Base-by-base conservation (phyloP, 768 basidiomycete species). In the Coprinopsis sp. region DNA sequence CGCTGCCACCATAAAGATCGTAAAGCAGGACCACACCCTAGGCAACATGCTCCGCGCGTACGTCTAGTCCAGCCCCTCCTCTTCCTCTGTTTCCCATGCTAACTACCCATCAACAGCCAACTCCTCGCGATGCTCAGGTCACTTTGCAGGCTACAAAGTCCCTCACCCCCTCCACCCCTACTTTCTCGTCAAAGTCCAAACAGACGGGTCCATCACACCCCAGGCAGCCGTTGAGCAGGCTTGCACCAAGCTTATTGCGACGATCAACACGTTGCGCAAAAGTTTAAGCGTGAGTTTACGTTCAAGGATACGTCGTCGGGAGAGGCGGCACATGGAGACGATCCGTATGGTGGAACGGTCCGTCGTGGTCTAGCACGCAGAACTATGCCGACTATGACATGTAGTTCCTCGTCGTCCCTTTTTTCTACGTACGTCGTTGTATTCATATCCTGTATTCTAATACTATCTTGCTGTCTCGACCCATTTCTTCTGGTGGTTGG, bases 81-180 rank as follows among this genome's bases (percentile, higher is more conserved):
- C 33, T 31, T 29, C 21, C 25, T 46, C 38, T n/a, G n/a, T 47
- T 33, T 30, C 28, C 19, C 44, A 23, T 37, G n/a, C 14, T 22
- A 33, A 1, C 25, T n/a, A 12, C 23, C 38, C 36, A 31, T 29
- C n/a, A 24, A 37, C 62, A 96, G 94, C 3, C 92, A 99, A 76
- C 84, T 98, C 23, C 82, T 97, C 27, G 67, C 83, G 6, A 87
- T 88, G 78, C 86, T 90, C 5, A 74, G 83, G 54, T 54, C 83
- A 93, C 51, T 98, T 98, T 62, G 94, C 94, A 1, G 96, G 96
- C 1, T 98, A 98, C 82, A 92, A 94, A 70, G 91, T 93, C 30
- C 95, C 95, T 0, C 96, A 97, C 58, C 95, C 96, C 1, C 81
- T 95, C 18, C 91, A 96, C 53, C 92, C 94, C 6, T 79, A 93